These are phyloP conservation scores for Neurospora sp. DNA, from an alignment of 495 filamentous ascomycete species.

Conservation along the genomic window DNA sequence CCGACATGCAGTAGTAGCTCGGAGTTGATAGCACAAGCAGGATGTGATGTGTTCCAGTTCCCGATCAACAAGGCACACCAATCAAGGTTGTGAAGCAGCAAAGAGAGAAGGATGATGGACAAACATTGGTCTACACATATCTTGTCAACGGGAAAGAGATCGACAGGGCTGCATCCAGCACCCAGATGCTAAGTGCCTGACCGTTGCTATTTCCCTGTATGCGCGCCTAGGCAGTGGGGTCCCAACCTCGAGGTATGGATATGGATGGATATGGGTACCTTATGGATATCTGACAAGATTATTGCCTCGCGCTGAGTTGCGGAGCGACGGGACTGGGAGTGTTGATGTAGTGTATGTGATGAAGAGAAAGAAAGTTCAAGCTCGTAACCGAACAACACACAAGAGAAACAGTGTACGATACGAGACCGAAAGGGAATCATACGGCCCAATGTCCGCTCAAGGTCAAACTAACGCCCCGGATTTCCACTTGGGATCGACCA, in stretches of 20 bases:
- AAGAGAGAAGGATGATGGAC: neutral
- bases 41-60: neutral
- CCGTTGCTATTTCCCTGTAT: neutral
- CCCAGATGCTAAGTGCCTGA: neutral
- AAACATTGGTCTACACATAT: neutral
- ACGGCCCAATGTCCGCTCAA: neutral
- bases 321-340: neutral
- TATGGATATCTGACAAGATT: neutral
- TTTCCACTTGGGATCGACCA: neutral
- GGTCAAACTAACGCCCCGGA: neutral
- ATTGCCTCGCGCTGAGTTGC: neutral
- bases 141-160: neutral
- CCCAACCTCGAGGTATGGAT: neutral
- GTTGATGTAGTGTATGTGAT: neutral
- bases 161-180: neutral
- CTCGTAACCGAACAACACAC: neutral
- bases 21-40: neutral
- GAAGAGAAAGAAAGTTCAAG: neutral
- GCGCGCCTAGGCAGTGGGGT: neutral
- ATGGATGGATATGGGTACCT: neutral
- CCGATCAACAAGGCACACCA: neutral
- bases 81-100: neutral
- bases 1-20: neutral
- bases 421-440: neutral
- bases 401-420: neutral